Conservation (phyloP, 768 basidiomycete genomes). For the Rhodotorula graminis region DNA sequence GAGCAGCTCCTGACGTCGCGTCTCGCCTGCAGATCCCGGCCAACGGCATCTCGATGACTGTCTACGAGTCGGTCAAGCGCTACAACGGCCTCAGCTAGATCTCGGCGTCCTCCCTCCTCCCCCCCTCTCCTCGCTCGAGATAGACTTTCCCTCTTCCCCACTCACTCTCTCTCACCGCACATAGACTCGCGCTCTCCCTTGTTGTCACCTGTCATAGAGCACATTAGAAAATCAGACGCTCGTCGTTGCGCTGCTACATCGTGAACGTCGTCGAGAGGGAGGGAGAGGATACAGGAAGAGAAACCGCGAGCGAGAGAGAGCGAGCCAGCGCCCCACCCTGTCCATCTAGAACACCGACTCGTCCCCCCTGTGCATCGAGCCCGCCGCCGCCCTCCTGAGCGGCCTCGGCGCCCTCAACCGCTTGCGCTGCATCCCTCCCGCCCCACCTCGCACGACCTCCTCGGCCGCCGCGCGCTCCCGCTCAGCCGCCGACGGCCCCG, state of each 20-base stretch:
- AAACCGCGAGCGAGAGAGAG: not conserved
- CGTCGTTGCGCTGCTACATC: not conserved
- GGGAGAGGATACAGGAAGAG: not conserved
- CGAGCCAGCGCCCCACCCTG: not conserved
- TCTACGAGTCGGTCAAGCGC: conserved; percentile 39
- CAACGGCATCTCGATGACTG: conserved; percentile 39
- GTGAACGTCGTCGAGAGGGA: too few relatives aligned
- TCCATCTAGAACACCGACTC: not conserved
- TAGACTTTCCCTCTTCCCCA: not conserved
- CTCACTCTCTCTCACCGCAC: not conserved
- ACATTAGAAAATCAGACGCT: not conserved
- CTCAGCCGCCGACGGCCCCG: too few relatives aligned
- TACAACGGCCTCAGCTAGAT: conserved; percentile 22
- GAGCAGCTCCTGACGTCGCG: too few relatives aligned
- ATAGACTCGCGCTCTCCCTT: not conserved
- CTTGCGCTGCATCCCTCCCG: not conserved
- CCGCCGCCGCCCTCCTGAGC: not conserved
- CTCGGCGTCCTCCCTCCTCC: not conserved
- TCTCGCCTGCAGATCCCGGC: conserved; percentile 29
- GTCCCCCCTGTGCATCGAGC: not conserved
- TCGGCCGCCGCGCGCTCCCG: too few relatives aligned
- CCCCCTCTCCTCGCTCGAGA: not conserved
- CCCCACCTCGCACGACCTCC: too few relatives aligned
- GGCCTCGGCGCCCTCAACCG: not conserved
- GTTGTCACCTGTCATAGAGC: not conserved